Percentiles rank a stretch among this genome's conserved stretches.
phyloP scores from a whole-genome alignment of 257 asterid genomes.

The Prunella vulgaris region DNA sequence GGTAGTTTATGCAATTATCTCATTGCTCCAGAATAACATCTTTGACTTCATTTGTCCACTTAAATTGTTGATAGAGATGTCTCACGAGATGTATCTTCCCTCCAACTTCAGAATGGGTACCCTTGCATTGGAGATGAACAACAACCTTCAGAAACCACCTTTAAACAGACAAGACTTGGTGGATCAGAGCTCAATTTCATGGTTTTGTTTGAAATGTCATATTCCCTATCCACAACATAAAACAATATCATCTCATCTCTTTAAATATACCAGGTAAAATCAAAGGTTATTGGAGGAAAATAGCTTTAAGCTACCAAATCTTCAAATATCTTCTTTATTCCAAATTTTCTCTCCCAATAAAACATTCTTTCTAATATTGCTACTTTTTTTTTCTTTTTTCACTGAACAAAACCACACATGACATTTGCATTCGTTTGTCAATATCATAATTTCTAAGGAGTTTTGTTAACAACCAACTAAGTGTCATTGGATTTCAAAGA shows the following conservation, averaged over 20 bases:
- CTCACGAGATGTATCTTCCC: constrained; percentile 64
- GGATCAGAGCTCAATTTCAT: constrained; percentile 16
- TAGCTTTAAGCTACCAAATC: not conserved
- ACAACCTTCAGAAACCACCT: constrained; percentile 65
- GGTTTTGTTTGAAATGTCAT: not conserved
- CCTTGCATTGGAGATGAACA: constrained; percentile 65
- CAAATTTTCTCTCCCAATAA: not conserved
- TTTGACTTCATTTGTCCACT: constrained; percentile 94
- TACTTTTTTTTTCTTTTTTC: constrained; percentile 9
- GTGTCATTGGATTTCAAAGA: not conserved
- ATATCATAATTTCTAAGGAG: not conserved
- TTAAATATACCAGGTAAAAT: not conserved
- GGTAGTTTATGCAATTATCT: constrained; percentile 24
- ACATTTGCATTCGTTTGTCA: constrained; percentile 4
- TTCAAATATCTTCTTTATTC: constrained; percentile 2
- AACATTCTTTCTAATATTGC: not conserved
- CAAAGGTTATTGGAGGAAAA: not conserved
- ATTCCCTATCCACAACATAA: not conserved
- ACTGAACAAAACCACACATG: not conserved
- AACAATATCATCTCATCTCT: constrained; percentile 7
- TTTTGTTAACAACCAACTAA: constrained; percentile 7
- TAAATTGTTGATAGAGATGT: constrained; percentile 80
- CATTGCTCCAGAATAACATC: constrained; percentile 74
- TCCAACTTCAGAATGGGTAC: constrained; percentile 81
- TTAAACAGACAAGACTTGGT: constrained; percentile 24